Evolutionary conservation across 352 stramenopile genomes (phyloP).

Genomic region (Paralagenidium karlingii): DNA sequence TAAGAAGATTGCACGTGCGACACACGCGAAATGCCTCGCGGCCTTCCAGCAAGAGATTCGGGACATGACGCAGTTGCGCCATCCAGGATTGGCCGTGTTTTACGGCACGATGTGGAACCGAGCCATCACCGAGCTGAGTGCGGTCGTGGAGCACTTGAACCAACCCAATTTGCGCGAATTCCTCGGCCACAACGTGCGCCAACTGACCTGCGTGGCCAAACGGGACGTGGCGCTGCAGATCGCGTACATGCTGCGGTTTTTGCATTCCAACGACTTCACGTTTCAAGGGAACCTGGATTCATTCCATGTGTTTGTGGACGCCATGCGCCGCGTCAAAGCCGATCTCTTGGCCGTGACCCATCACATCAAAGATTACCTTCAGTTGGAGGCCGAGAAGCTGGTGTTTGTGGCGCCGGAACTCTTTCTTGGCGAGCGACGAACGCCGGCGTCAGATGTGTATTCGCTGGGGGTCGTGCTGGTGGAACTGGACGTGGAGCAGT

Average conservation of each 20-base stretch:
- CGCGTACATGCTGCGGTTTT: constrained; percentile 44
- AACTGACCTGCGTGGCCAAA: too few relatives aligned
- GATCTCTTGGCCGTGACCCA: constrained; percentile 72
- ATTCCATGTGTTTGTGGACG: constrained; percentile 69
- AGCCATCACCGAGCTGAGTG: constrained; percentile 51
- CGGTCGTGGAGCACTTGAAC: constrained; percentile 57
- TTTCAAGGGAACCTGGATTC: constrained; percentile 66
- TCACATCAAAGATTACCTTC: constrained; percentile 59
- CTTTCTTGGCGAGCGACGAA: constrained; percentile 51
- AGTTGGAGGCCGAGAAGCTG: constrained; percentile 46
- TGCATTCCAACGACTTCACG: constrained; percentile 57
- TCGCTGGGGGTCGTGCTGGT: constrained; percentile 68
- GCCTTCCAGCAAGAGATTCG: constrained; percentile 45
- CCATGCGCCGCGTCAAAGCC: constrained; percentile 47
- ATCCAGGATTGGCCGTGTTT: constrained; percentile 58
- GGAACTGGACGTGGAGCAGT: constrained; percentile 60
- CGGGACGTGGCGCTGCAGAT: constrained; percentile 56
- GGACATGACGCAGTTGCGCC: constrained; percentile 53
- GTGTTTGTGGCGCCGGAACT: constrained; percentile 64
- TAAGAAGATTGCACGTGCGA: constrained; percentile 81
- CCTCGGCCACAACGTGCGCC: too few relatives aligned
- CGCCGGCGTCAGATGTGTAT: constrained; percentile 59
- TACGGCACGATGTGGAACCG: constrained; percentile 61
- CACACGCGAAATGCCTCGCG: constrained; percentile 61
- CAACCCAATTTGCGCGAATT: constrained; percentile 47